phyloP scores from a whole-genome alignment of 1,139 yeast species.

The Zygoascus meyerae region DNA sequence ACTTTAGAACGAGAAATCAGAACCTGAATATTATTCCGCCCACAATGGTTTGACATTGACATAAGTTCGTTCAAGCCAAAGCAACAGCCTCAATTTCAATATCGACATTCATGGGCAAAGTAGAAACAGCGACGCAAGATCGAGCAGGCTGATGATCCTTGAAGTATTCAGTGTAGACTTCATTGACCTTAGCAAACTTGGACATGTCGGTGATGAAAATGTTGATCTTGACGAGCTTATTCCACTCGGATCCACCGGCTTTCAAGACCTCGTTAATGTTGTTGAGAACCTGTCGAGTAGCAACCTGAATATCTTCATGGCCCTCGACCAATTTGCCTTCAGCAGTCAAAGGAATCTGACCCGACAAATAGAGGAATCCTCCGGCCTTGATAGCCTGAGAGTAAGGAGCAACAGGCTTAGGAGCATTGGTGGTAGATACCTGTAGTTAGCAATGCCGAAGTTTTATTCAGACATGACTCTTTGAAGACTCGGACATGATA shows the following conservation, averaged over 20 bases:
- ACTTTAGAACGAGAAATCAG: not conserved
- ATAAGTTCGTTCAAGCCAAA: constrained; percentile 40
- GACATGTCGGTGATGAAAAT: constrained; percentile 84
- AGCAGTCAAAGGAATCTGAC: constrained; percentile 88
- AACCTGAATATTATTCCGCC: not conserved
- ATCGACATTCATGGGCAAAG: constrained; percentile 76
- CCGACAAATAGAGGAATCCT: constrained; percentile 76
- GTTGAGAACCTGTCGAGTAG: constrained; percentile 78
- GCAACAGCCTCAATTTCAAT: constrained; percentile 74
- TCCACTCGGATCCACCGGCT: constrained; percentile 76
- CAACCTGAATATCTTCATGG: constrained; percentile 56
- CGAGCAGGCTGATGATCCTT: constrained; percentile 85
- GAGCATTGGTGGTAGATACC: constrained; percentile 61
- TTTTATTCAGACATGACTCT: not conserved
- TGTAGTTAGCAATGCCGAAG: constrained; percentile 4
- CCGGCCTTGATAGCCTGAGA: constrained; percentile 84
- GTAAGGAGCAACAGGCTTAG: constrained; percentile 94
- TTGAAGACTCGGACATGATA: not conserved
- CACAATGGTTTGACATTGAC: not conserved
- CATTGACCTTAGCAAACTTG: constrained; percentile 75
- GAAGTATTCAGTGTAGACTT: constrained; percentile 77
- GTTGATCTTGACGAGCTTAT: constrained; percentile 78
- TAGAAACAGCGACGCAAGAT: constrained; percentile 88
- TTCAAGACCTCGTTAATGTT: constrained; percentile 71
- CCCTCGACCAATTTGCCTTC: constrained; percentile 70